Conservation (phyloP, 1,284 basidiomycete species). For the Ceraceosorus guamensis region DNA sequence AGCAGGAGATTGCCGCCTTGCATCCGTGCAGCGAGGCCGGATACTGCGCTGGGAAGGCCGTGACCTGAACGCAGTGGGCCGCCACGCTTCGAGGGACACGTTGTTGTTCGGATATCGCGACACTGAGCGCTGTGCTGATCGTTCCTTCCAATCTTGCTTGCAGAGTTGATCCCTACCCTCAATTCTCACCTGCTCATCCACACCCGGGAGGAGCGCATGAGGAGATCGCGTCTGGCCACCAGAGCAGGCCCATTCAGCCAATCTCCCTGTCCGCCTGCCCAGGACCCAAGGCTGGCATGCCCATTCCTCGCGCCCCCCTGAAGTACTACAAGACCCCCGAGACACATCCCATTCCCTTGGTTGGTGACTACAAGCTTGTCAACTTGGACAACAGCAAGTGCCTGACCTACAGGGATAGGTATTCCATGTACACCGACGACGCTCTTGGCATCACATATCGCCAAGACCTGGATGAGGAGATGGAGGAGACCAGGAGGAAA, state of each 20-base stretch:
- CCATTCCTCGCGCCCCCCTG: constrained; percentile 33
- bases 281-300: constrained; percentile 27
- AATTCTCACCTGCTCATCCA: too few relatives aligned
- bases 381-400: constrained; percentile 43
- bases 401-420: constrained; percentile 43
- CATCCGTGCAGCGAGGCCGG: too few relatives aligned
- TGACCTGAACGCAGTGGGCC: too few relatives aligned
- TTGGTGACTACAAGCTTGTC: constrained; percentile 40
- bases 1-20: too few relatives aligned
- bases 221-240: constrained; percentile 4
- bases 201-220: too few relatives aligned
- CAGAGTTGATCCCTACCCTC: too few relatives aligned
- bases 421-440: constrained; percentile 47
- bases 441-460: constrained; percentile 47
- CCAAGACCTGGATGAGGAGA: constrained; percentile 33
- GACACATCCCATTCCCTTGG: constrained; percentile 40
- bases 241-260: constrained; percentile 25
- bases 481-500: constrained; percentile 17
- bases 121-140: too few relatives aligned
- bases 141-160: too few relatives aligned
- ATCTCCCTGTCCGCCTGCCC: constrained; percentile 34
- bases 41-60: too few relatives aligned
- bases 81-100: too few relatives aligned
- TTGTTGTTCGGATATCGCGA: too few relatives aligned
- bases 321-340: constrained; percentile 41